These are phyloP conservation scores for Blumeria hordei DNA, from an alignment of 2,329 filamentous ascomycete genomes.

Conservation along the genomic window DNA sequence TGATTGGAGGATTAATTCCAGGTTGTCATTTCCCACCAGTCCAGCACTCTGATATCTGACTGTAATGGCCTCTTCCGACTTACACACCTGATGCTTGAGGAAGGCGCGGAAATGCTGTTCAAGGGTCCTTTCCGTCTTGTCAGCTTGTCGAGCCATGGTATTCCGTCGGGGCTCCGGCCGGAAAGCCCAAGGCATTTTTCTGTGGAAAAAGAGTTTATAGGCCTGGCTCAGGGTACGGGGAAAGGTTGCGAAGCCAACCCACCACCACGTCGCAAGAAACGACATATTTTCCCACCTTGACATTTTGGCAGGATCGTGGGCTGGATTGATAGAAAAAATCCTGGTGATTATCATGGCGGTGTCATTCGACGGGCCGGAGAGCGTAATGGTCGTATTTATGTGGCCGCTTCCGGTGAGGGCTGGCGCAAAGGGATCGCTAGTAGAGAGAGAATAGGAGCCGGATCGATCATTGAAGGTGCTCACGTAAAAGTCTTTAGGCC, in stretches of 20 bases:
- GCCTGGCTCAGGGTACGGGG: slow-evolving; percentile 41
- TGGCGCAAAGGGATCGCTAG: slow-evolving; percentile 23
- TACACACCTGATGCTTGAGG: slow-evolving; percentile 22
- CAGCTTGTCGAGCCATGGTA: slow-evolving; percentile 29
- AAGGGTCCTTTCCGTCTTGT: slow-evolving; percentile 22
- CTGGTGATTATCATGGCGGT: slow-evolving; percentile 36
- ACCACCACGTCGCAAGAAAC: slow-evolving; percentile 36
- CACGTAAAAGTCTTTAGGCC: slow-evolving; percentile 52
- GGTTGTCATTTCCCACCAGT: slow-evolving; percentile 10
- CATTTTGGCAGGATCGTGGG: slow-evolving; percentile 26
- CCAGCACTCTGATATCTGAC: slow-evolving; percentile 31
- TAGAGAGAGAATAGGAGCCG: slow-evolving; percentile 26
- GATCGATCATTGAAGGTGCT: slow-evolving; percentile 47
- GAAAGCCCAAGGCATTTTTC: slow-evolving; percentile 37
- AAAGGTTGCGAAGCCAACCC: slow-evolving; percentile 41
- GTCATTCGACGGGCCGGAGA: slow-evolving; percentile 25
- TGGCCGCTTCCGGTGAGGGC: slow-evolving; percentile 14
- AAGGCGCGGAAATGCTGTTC: slow-evolving; percentile 25
- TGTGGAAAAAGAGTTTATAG: slow-evolving; percentile 27
- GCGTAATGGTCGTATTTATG: slow-evolving; percentile 38
- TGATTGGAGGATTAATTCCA: background rate
- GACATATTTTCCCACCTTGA: slow-evolving; percentile 18
- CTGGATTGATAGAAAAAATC: slow-evolving; percentile 26
- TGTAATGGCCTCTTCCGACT: slow-evolving; percentile 16
- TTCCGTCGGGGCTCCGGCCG: slow-evolving; percentile 34